Conservation (phyloP, 2,329 filamentous ascomycete genomes). For the Phaeosphaeria sp. region DNA sequence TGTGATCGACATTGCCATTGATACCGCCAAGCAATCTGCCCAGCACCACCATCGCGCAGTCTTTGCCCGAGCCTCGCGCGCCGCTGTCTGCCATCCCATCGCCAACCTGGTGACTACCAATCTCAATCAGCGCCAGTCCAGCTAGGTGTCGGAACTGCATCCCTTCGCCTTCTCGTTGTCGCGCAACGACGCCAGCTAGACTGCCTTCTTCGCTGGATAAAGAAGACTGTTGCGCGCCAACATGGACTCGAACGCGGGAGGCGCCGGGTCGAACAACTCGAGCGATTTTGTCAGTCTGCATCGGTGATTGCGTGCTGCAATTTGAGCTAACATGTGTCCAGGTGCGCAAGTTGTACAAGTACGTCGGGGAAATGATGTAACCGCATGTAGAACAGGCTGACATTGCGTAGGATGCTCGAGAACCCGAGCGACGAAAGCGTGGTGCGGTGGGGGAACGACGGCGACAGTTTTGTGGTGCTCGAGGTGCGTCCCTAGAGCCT, state of each 20-base stretch:
- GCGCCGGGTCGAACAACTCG: conserved; percentile 73
- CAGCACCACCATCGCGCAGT: conserved; percentile 11
- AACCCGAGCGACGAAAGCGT: conserved; percentile 91
- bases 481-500: conserved; percentile 68
- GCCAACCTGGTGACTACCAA: conserved; percentile 4
- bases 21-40: conserved; percentile 11
- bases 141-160: neutral
- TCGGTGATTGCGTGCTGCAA: neutral
- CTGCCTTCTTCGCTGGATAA: neutral
- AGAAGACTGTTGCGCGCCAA: conserved; percentile 9
- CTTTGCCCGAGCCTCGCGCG: conserved; percentile 22
- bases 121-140: neutral
- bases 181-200: conserved; percentile 12
- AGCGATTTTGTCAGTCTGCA: conserved; percentile 86
- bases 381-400: conserved; percentile 27
- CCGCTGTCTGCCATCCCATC: conserved; percentile 8
- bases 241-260: conserved; percentile 43
- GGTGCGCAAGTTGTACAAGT: conserved; percentile 99
- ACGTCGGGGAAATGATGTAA: conserved; percentile 45
- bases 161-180: conserved; percentile 3
- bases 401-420: conserved; percentile 81
- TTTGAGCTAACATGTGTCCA: conserved; percentile 51
- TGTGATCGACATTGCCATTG: conserved; percentile 18
- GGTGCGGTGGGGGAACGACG: conserved; percentile 93
- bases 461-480: conserved; percentile 94